Base-by-base conservation (phyloP, 2,329 filamentous ascomycete genomes). In the Aspergillus hiratsukae region DNA sequence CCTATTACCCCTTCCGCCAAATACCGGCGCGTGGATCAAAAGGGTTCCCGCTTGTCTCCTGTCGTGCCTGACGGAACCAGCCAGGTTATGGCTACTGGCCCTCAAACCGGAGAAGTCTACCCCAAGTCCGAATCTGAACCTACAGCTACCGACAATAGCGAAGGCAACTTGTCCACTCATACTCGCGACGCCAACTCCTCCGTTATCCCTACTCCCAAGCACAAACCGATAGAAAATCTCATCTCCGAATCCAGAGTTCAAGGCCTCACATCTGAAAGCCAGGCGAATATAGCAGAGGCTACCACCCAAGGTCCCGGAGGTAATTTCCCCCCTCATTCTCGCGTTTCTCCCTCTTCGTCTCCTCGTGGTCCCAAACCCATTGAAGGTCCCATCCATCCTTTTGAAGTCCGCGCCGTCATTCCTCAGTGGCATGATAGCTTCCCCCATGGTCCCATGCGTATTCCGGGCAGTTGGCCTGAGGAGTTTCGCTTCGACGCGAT, bases 1-100 rank as follows among this genome's bases (percentile, higher is more conserved):
- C 21, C 10, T 46, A 4, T 23, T 46, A 3, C 21, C 10, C 43
- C 21, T 46, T 23, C 21, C 21, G 27, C 48, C 14, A 64, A 64
- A 37, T 63, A 58, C 23, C 61, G 62, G 40, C 56, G 61, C 27
- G 40, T 60, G 7, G 56, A 45, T 31, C 29, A 28, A 21, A 28
- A 50, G 3, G 51, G 43, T 3, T 51, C 58, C 10, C 53, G 54
- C 6, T 19, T 23, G 14, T 48, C 50, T 43, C 52, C 53, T 35
- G 35, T 45, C 14, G 17, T 35, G 14, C n/a, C 37, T 21, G 48
- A 49, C n/a, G 9, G 10, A 17, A 8, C 43, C 14, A 31, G 3
- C 17, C 41, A 9, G 27, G n/a, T 19, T 35, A 40, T 27, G 7
- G 25, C 40, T 45, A 14, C 10, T 29, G 45, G 5, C 11, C 3